These are phyloP conservation scores for Carex arenaria DNA, from an alignment of 202 grass and related monocot species.

Conservation along the genomic window DNA sequence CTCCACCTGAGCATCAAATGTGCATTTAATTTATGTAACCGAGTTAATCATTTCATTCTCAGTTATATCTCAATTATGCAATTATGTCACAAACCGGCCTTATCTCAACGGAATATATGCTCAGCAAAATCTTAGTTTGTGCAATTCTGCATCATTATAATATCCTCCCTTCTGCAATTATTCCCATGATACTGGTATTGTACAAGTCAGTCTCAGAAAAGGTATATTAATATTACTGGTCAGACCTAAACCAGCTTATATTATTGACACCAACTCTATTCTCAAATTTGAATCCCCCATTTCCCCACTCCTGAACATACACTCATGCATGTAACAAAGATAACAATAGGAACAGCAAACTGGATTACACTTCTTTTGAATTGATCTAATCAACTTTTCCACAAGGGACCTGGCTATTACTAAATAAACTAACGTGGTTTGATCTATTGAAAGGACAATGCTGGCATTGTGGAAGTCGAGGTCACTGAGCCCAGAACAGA, in stretches of 20 bases:
- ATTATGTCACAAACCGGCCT: too few species aligned
- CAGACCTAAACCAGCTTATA: background rate
- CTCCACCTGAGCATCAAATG: background rate
- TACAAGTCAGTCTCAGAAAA: background rate
- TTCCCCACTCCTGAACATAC: background rate
- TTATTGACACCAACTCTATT: background rate
- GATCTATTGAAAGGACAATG: slow-evolving; percentile 71
- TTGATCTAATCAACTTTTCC: background rate
- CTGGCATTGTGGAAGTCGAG: slow-evolving; percentile 84
- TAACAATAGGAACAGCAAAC: background rate
- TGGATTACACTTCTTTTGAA: background rate
- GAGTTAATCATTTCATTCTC: too few species aligned
- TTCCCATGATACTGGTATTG: background rate
- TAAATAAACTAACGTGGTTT: background rate
- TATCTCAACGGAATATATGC: background rate
- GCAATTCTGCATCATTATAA: background rate
- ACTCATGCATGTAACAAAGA: background rate
- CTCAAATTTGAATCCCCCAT: background rate
- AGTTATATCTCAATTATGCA: too few species aligned
- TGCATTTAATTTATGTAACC: background rate
- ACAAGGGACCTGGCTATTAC: background rate
- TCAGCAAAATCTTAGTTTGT: background rate
- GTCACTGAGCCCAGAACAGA: slow-evolving; percentile 85
- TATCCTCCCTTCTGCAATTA: background rate
- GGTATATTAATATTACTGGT: background rate